Percentiles rank a stretch among this genome's conserved stretches.
Evolutionary conservation across 2,329 filamentous ascomycete species (phyloP).

Genomic region (Neocucurbitaria cava): DNA sequence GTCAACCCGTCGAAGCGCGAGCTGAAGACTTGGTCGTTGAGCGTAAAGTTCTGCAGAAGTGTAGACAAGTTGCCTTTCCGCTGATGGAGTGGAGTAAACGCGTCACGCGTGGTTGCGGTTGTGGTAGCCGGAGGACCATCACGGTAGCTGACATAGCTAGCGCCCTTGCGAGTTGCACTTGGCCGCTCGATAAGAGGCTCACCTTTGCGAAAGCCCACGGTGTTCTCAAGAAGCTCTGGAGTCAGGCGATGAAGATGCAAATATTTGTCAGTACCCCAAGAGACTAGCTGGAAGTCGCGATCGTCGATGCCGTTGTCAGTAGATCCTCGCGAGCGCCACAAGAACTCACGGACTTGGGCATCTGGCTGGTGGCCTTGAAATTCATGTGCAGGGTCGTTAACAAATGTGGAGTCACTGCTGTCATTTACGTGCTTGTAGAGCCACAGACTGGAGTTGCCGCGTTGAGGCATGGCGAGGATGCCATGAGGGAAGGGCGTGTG

Average conservation of each 20-base stretch:
- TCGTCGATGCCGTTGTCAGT: conserved; percentile 74
- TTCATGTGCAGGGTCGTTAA: conserved; percentile 49
- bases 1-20: conserved; percentile 12
- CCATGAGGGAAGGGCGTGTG: conserved; percentile 91
- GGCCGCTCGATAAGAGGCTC: conserved; percentile 68
- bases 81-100: conserved; percentile 25
- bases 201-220: conserved; percentile 77
- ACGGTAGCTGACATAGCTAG: conserved; percentile 84
- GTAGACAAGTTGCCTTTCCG: conserved; percentile 36
- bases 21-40: conserved; percentile 18
- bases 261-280: conserved; percentile 88
- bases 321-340: conserved; percentile 81
- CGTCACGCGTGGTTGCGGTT: conserved; percentile 22
- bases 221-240: conserved; percentile 64
- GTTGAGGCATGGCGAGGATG: conserved; percentile 89
- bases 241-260: conserved; percentile 79
- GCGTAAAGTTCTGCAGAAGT: conserved; percentile 31
- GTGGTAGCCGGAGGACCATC: conserved; percentile 52
- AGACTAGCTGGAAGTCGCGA: conserved; percentile 90
- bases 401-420: conserved; percentile 38
- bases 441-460: conserved; percentile 82
- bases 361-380: conserved; percentile 62
- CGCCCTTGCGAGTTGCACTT: conserved; percentile 80
- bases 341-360: conserved; percentile 81
- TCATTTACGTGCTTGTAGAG: conserved; percentile 73